Percentiles rank a stretch among this genome's conserved stretches.
These are phyloP conservation scores for Hymenoscyphus infarciens DNA, from an alignment of 2,329 filamentous ascomycete genomes.

Conservation along the genomic window DNA sequence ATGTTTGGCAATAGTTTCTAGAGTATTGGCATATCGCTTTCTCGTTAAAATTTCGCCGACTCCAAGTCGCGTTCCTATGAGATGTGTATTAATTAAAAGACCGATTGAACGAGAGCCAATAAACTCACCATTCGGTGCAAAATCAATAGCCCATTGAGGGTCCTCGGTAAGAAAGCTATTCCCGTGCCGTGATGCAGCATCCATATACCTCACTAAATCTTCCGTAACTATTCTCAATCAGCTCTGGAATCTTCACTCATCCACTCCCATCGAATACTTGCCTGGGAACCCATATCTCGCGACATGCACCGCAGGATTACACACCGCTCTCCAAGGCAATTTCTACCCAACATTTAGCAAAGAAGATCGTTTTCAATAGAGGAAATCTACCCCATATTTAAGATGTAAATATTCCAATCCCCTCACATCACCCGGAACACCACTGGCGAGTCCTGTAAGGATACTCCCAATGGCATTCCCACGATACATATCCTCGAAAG, in stretches of 20 bases:
- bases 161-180: slow-evolving; percentile 59
- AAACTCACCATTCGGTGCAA: slow-evolving; percentile 58
- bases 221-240: slow-evolving; percentile 49
- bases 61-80: slow-evolving; percentile 48
- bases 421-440: slow-evolving; percentile 69
- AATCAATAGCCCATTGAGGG: slow-evolving; percentile 63
- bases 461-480: slow-evolving; percentile 66
- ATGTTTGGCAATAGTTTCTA: slow-evolving; percentile 57
- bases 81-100: slow-evolving; percentile 6
- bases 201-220: slow-evolving; percentile 75
- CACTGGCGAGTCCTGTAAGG: slow-evolving; percentile 67
- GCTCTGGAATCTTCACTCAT: too few relatives aligned
- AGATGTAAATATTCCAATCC: slow-evolving; percentile 76
- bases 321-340: slow-evolving; percentile 67
- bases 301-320: slow-evolving; percentile 69
- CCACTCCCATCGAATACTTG: slow-evolving; percentile 14
- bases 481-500: slow-evolving; percentile 80
- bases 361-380: background rate
- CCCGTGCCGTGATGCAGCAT: slow-evolving; percentile 41
- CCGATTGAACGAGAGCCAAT: background rate
- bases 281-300: slow-evolving; percentile 67
- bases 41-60: slow-evolving; percentile 62
- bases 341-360: slow-evolving; percentile 32
- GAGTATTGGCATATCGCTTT: slow-evolving; percentile 59
- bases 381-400: slow-evolving; percentile 56